Conservation (phyloP, 106 monocot genomes). For the Allium fistulosum region DNA sequence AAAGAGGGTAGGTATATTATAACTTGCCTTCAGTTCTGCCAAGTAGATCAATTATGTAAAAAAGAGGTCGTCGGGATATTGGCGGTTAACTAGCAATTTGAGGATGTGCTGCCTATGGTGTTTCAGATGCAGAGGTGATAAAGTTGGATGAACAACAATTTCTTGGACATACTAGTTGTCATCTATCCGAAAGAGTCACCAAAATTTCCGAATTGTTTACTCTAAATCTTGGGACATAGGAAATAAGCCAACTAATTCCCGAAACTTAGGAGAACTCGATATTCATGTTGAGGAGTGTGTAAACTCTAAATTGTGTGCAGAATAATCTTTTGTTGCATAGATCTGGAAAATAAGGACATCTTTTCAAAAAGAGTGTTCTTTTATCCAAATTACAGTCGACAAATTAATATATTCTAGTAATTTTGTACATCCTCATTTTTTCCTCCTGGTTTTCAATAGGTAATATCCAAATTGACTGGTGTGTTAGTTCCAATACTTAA, state of each 20-base stretch:
- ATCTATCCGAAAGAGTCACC: conserved; percentile 73
- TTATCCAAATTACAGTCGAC: neutral
- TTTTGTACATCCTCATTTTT: neutral
- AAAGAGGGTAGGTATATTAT: too few relatives aligned
- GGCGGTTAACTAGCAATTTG: too few relatives aligned
- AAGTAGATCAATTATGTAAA: too few relatives aligned
- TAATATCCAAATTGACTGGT: conserved; percentile 71
- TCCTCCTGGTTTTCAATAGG: neutral
- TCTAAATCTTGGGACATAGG: conserved; percentile 46
- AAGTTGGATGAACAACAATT: conserved; percentile 88
- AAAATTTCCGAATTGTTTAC: conserved; percentile 41
- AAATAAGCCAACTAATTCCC: conserved; percentile 5
- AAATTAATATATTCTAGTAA: neutral
- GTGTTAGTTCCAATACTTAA: conserved; percentile 67
- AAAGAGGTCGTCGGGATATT: too few relatives aligned
- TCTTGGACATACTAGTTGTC: conserved; percentile 83
- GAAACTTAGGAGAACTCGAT: conserved; percentile 46
- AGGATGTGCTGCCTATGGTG: too few relatives aligned
- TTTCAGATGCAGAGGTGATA: conserved; percentile 37
- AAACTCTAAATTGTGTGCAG: conserved; percentile 49
- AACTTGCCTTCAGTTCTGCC: too few relatives aligned
- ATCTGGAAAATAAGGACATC: conserved; percentile 84
- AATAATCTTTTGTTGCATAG: conserved; percentile 60
- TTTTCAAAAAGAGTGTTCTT: conserved; percentile 78
- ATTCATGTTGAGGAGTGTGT: conserved; percentile 63